Conservation (phyloP, 768 basidiomycete species). For the Lentinula guzmanii region DNA sequence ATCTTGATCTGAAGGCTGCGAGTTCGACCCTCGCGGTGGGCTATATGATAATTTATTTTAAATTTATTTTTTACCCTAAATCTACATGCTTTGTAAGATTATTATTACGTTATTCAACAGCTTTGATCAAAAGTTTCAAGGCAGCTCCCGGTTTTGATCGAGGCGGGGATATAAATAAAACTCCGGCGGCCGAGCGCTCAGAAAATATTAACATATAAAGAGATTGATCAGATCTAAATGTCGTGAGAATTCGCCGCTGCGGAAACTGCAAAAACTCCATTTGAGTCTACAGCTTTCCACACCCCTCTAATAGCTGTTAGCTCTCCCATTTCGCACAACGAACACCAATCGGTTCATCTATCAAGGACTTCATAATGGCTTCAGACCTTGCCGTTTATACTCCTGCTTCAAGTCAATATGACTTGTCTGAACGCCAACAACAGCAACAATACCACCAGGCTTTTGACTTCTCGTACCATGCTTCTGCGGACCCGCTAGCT, state of each 20-base stretch:
- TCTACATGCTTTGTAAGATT: no score
- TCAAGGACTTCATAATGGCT: not conserved
- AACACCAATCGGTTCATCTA: not conserved
- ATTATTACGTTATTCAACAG: no score
- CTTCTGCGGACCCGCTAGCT: conserved; percentile 64
- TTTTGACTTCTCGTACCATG: conserved; percentile 67
- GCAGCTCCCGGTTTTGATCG: no score
- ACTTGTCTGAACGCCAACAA: conserved; percentile 1
- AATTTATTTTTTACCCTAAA: no score
- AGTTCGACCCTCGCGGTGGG: conserved; percentile 84
- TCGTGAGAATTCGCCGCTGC: not conserved
- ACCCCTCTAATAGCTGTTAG: not conserved
- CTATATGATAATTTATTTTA: conserved; percentile 23
- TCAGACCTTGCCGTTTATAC: not conserved
- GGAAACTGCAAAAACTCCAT: not conserved
- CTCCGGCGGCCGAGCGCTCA: no score
- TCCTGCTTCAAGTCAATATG: conserved; percentile 2
- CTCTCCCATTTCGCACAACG: not conserved
- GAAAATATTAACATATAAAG: no score
- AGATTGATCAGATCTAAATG: not conserved
- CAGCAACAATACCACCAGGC: conserved; percentile 49
- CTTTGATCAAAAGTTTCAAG: no score
- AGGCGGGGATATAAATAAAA: no score
- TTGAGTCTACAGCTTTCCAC: not conserved
- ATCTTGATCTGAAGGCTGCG: conserved; percentile 65